Conservation (phyloP, 768 basidiomycete species). For the Rhodotorula sphaerocarpa region DNA sequence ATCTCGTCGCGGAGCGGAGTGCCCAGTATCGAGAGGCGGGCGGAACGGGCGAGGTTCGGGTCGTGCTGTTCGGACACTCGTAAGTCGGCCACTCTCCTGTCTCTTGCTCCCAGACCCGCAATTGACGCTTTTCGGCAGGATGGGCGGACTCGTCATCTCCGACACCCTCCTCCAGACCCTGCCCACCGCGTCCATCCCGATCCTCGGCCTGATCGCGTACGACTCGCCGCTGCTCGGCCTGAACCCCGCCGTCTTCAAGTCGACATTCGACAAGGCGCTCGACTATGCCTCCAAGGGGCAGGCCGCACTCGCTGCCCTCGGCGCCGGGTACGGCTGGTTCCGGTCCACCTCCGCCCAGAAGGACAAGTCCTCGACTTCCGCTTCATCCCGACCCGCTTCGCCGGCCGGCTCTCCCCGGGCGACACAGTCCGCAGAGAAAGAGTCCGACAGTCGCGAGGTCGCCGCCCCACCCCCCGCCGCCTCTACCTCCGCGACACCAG, state of each 20-base stretch:
- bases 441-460: too few species aligned
- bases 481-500: constrained; percentile 12
- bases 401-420: too few species aligned
- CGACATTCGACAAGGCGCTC: constrained; percentile 29
- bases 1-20: constrained; percentile 14
- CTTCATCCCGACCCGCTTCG: too few species aligned
- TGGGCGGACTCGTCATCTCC: constrained; percentile 35
- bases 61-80: constrained; percentile 33
- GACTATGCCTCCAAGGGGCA: constrained; percentile 21
- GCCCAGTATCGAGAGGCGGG: constrained; percentile 10
- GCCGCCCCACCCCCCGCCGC: constrained; percentile 7
- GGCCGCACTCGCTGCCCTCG: constrained; percentile 21
- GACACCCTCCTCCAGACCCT: constrained; percentile 26
- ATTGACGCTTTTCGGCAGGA: not conserved
- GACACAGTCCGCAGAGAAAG: too few species aligned
- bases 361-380: too few species aligned
- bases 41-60: constrained; percentile 11
- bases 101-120: not conserved
- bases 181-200: constrained; percentile 8
- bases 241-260: constrained; percentile 31
- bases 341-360: not conserved
- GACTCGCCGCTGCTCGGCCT: constrained; percentile 32
- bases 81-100: not conserved
- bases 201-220: constrained; percentile 31
- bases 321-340: constrained; percentile 23